Conservation (phyloP, 441 rosid genomes). For the Raphanus hybrid region DNA sequence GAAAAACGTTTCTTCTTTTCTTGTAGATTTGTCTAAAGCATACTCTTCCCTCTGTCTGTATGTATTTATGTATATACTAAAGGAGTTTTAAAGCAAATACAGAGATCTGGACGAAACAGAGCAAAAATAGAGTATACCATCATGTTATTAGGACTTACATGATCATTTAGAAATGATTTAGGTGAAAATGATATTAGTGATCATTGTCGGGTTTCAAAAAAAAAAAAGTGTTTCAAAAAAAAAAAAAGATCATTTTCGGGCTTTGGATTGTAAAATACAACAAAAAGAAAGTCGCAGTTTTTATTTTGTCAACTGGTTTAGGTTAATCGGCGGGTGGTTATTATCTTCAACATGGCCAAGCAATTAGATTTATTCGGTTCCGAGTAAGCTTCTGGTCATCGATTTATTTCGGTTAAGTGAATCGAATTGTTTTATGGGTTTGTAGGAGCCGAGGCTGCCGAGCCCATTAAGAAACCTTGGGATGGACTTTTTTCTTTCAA, state of each 20-base stretch:
- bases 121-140: constrained; percentile 22
- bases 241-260: not conserved
- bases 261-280: not conserved
- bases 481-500: too few relatives aligned
- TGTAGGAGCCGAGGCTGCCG: not conserved
- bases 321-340: not conserved
- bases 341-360: not conserved
- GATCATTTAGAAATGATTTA: not conserved
- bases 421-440: not conserved
- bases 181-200: not conserved
- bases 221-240: too few relatives aligned
- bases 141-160: constrained; percentile 3
- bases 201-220: not conserved
- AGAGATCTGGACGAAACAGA: constrained; percentile 34
- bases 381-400: not conserved
- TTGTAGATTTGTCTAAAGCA: constrained; percentile 5
- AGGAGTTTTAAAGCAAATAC: not conserved
- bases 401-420: not conserved
- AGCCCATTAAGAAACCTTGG: not conserved
- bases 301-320: not conserved
- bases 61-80: constrained; percentile 21
- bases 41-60: not conserved
- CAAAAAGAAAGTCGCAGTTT: not conserved
- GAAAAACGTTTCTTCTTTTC: not conserved
- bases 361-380: too few relatives aligned